These are phyloP conservation scores for Amanita pallidorosea DNA, from an alignment of 768 basidiomycete species.

Conservation along the genomic window DNA sequence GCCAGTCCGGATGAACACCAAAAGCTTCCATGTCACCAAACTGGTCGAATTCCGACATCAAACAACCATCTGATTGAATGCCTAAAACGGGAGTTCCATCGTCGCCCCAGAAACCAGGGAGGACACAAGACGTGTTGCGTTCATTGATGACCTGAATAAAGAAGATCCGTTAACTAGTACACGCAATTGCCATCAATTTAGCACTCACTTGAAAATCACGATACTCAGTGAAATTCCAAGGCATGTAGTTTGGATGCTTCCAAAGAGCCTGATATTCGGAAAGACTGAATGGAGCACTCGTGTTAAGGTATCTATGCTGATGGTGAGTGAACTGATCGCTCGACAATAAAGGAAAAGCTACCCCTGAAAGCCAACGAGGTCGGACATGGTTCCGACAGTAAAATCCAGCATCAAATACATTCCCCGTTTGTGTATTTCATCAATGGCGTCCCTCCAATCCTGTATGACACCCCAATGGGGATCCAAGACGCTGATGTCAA, in stretches of 20 bases:
- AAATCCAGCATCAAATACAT: conserved; percentile 96
- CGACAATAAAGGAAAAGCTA: conserved; percentile 17
- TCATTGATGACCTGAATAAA: conserved; percentile 45
- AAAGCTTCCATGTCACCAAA: conserved; percentile 97
- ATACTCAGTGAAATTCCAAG: conserved; percentile 84
- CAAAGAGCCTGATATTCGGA: conserved; percentile 65
- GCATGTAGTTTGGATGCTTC: conserved; percentile 66
- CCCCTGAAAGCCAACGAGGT: conserved; percentile 81
- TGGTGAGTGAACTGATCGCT: conserved; percentile 1
- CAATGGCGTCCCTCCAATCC: conserved; percentile 71
- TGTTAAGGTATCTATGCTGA: conserved; percentile 55
- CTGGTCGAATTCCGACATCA: conserved; percentile 83
- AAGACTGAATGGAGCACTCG: conserved; percentile 69
- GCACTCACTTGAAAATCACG: conserved; percentile 61
- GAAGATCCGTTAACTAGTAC: conserved; percentile 3
- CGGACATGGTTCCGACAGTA: conserved; percentile 87
- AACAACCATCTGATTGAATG: conserved; percentile 58
- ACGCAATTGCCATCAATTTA: neutral
- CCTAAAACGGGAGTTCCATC: conserved; percentile 49
- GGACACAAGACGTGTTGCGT: conserved; percentile 62
- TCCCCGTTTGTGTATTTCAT: conserved; percentile 64
- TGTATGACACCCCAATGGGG: conserved; percentile 84
- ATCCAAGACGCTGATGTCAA: conserved; percentile 85
- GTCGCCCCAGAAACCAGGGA: conserved; percentile 77
- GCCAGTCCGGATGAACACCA: conserved; percentile 91